Base-by-base conservation (phyloP, 2,329 filamentous ascomycete genomes). In the Trichoderma afroharzianum region DNA sequence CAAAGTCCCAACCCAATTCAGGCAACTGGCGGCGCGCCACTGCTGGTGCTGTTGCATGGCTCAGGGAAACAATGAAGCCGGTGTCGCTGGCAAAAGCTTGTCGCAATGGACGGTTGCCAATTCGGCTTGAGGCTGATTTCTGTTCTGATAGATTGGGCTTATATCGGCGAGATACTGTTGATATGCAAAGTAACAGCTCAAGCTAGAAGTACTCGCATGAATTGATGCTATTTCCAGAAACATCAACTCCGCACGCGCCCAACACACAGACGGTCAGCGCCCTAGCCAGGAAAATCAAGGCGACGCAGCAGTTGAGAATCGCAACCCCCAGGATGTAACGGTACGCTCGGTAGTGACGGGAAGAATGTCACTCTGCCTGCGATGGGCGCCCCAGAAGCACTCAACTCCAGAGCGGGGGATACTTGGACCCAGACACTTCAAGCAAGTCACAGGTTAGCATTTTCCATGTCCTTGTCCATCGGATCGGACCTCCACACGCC, bases 301-400 rank as follows among this genome's bases (percentile, higher is more conserved):
- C 43, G 43, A 47, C 18, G 43, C 43, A 50, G 8, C 43, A 50
- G 0, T 50, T n/a, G 0, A 50, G 9, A 50, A n/a, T 21, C 18
- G 18, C 43, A 50, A 50, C 12, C 7, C 32, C 24, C 47, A 15
- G 63, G 68, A 66, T 71, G 53, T 36, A n/a, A 21, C 28, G 53
- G 68, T 71, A 71, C 68, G 18, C 14, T 58, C 68, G 68, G 68
- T 59, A 64, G 53, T 47, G 32, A 55, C 68, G 68, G 68, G 33
- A 64, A 8, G n/a, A 33, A 50, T 62, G 68, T 71, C 61, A 58
- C 68, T 28, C 24, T 30, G 32, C 61, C 47, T 59, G 36, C 33
- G 26, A 43, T 8, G 3, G 24, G 58, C 33, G 59, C 68, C 4
- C 58, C 15, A 18, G 6, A 8, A 11, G 28, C 58, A 47, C 47